Percentiles rank a stretch among this genome's conserved stretches.
These are phyloP conservation scores for Terfezia claveryi DNA, from an alignment of 495 filamentous ascomycete genomes.

Conservation along the genomic window DNA sequence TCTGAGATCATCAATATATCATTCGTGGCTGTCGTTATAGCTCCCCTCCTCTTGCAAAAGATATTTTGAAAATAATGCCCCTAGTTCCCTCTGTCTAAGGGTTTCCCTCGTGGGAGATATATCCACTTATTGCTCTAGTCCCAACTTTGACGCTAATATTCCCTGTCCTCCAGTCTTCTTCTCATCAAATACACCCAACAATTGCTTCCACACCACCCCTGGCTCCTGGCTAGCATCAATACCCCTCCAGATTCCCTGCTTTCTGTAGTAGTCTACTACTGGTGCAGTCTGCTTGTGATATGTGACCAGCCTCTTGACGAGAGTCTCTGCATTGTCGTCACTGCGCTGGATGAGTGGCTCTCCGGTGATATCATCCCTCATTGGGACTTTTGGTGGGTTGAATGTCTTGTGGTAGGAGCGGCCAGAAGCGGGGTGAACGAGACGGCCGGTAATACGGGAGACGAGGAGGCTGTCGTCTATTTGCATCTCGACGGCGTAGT, in stretches of 20 bases:
- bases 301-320: conserved; percentile 81
- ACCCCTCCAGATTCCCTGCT: conserved; percentile 86
- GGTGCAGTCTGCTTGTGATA: conserved; percentile 89
- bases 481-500: conserved; percentile 88
- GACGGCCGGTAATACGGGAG: conserved; percentile 82
- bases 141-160: neutral
- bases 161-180: conserved; percentile 14
- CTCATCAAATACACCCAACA: conserved; percentile 66
- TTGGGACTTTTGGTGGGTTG: conserved; percentile 84
- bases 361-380: conserved; percentile 93
- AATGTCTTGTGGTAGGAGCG: conserved; percentile 95
- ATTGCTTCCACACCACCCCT: conserved; percentile 79
- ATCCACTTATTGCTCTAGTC: neutral
- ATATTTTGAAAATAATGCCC: no score
- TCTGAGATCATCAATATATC: no score
- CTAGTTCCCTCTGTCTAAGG: no score
- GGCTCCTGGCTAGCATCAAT: conserved; percentile 95
- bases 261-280: conserved; percentile 88
- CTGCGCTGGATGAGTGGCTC: conserved; percentile 90
- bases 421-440: conserved; percentile 84
- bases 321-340: conserved; percentile 92
- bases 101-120: no score
- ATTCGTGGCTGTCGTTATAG: no score
- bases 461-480: conserved; percentile 90
- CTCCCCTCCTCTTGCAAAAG: no score